Conservation (phyloP, 768 basidiomycete genomes). For the Tylopilus vinaceipallidus region DNA sequence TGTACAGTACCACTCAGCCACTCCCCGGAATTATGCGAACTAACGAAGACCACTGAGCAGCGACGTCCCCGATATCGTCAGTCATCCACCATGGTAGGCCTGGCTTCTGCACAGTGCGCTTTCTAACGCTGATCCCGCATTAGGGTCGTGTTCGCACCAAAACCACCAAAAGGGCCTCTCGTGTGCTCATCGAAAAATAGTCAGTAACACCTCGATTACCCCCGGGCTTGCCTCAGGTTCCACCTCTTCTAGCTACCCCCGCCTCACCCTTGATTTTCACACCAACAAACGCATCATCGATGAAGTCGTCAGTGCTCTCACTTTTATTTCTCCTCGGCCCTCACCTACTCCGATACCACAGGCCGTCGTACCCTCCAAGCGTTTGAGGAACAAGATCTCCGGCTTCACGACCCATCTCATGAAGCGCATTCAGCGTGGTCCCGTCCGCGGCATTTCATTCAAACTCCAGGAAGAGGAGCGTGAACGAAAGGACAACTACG, state of each 20-base stretch:
- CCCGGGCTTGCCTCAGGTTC: background rate
- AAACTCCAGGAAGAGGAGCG: slow-evolving; percentile 99
- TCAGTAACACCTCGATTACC: slow-evolving; percentile 38
- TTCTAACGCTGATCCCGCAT: slow-evolving; percentile 3
- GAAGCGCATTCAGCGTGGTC: slow-evolving; percentile 98
- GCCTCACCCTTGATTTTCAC: slow-evolving; percentile 98
- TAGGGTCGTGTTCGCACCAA: slow-evolving; percentile 99
- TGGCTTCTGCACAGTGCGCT: slow-evolving; percentile 8
- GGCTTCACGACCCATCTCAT: slow-evolving; percentile 99
- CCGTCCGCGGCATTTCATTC: slow-evolving; percentile 99
- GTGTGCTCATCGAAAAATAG: slow-evolving; percentile 99
- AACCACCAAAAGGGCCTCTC: slow-evolving; percentile 99
- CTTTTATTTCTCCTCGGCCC: too few species aligned
- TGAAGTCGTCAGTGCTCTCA: slow-evolving; percentile 74
- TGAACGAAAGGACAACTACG: slow-evolving; percentile 99
- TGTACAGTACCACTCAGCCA: slow-evolving; percentile 30
- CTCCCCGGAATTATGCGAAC: slow-evolving; percentile 20
- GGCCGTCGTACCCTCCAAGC: slow-evolving; percentile 96
- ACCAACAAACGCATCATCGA: slow-evolving; percentile 99
- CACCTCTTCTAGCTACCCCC: slow-evolving; percentile 76
- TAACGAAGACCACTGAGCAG: slow-evolving; percentile 13
- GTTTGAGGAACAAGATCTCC: slow-evolving; percentile 98
- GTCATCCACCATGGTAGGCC: slow-evolving; percentile 49
- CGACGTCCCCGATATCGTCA: slow-evolving; percentile 25
- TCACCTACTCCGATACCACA: slow-evolving; percentile 26